phyloP scores from a whole-genome alignment of 768 basidiomycete genomes.

The Favolaschia claudopus region DNA sequence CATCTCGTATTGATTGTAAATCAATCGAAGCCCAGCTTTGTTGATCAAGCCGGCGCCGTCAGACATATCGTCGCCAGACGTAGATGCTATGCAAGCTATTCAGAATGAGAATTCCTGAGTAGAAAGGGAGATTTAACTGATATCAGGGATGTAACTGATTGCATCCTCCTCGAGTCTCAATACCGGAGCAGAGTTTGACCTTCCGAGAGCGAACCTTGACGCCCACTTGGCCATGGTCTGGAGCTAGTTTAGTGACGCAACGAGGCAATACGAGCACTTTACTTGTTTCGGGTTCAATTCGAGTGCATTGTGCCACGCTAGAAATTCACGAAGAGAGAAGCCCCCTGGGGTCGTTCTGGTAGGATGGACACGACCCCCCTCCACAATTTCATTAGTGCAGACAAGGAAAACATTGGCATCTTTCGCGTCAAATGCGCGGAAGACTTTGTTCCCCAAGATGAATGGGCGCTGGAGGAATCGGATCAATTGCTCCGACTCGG shows the following conservation, averaged over 20 bases:
- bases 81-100: conserved; percentile 33
- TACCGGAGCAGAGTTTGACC: conserved; percentile 61
- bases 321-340: conserved; percentile 47
- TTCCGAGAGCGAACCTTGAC: conserved; percentile 52
- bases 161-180: conserved; percentile 38
- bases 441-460: conserved; percentile 61
- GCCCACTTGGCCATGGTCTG: conserved; percentile 61
- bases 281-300: conserved; percentile 51
- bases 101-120: background rate
- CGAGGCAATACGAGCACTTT: background rate
- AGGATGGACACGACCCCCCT: conserved; percentile 30
- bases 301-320: conserved; percentile 55
- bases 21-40: conserved; percentile 33
- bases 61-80: conserved; percentile 45
- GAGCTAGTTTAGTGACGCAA: conserved; percentile 3
- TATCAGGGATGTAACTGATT: conserved; percentile 43
- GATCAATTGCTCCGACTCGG: conserved; percentile 42
- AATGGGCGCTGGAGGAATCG: conserved; percentile 57
- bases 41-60: conserved; percentile 50
- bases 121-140: conserved; percentile 25
- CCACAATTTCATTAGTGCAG: conserved; percentile 56
- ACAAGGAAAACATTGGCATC: conserved; percentile 64
- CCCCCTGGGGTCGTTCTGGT: conserved; percentile 15
- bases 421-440: conserved; percentile 67
- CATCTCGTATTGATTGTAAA: conserved; percentile 40